These are phyloP conservation scores for Huntiella omanensis DNA, from an alignment of 2,329 filamentous ascomycete genomes.

Conservation along the genomic window DNA sequence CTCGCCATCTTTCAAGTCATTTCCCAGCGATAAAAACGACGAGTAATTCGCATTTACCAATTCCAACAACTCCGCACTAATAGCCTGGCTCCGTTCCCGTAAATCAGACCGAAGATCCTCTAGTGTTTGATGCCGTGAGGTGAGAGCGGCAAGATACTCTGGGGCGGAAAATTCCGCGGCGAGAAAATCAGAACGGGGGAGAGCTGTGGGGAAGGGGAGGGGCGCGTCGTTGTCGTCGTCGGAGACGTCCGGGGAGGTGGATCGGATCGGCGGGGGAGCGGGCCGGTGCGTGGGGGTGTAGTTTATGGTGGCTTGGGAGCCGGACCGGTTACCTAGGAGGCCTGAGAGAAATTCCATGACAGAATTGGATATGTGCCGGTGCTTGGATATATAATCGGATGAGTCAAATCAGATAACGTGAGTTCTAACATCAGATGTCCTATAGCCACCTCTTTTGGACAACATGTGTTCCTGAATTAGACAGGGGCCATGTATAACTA, in stretches of 20 bases:
- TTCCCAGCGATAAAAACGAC: slow-evolving; percentile 70
- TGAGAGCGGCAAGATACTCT: slow-evolving; percentile 57
- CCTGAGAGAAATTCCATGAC: background rate
- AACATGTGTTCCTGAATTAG: too few relatives aligned
- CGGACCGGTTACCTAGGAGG: slow-evolving; percentile 1
- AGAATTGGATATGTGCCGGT: too few relatives aligned
- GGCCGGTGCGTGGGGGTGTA: slow-evolving; percentile 7
- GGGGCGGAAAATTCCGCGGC: slow-evolving; percentile 58
- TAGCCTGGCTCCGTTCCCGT: slow-evolving; percentile 56
- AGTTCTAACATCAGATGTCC: background rate
- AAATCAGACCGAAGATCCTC: slow-evolving; percentile 82
- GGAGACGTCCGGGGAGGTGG: slow-evolving; percentile 17
- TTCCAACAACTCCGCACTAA: slow-evolving; percentile 76
- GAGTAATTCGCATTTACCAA: slow-evolving; percentile 92
- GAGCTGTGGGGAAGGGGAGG: slow-evolving; percentile 73
- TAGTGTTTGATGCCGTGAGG: slow-evolving; percentile 83
- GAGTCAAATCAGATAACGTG: slow-evolving; percentile 1
- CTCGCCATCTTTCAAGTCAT: slow-evolving; percentile 67
- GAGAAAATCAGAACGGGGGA: slow-evolving; percentile 70
- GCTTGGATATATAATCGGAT: too few relatives aligned
- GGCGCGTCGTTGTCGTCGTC: slow-evolving; percentile 40
- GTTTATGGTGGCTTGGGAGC: slow-evolving; percentile 6
- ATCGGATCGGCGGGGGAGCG: slow-evolving; percentile 4
- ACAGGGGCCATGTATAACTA: too few relatives aligned
- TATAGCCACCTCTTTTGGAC: background rate